Base-by-base conservation (phyloP, 345 rosid species). In the Gossypium herbaceum region DNA sequence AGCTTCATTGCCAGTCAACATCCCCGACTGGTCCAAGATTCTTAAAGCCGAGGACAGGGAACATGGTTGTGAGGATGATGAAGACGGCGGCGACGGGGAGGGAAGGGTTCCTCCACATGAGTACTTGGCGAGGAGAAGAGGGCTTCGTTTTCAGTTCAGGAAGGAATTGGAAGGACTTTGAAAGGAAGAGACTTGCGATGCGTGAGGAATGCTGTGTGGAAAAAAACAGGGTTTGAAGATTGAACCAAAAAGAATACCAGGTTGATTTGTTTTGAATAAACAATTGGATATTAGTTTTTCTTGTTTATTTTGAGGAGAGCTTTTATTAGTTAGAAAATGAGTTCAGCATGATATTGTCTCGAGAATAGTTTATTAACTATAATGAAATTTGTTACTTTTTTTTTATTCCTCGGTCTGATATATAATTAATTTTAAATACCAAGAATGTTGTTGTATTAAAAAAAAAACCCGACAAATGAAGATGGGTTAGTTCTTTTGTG, bases 21-120 rank as follows among this genome's bases (percentile, higher is more conserved):
- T 90, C 12, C 97, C 95, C 1, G 97, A 92, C 54, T 92, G 97
- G 97, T 90, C 97, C 9, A 80, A 86, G 89, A 90, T 92, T 71
- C 77, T 89, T 5, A 87, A 80, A 69, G 83, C 79, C 15, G 88
- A 82, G 48, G 76, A 85, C 60, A 74, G 68, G 29, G 77, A 79
- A 43, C 86, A 82, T 16, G 80, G 71, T 2, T 59, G 74, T 63
- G 79, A 77, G 20, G 82, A 19, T 16, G 69, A 9, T 8, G 27
- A 24, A 0, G 74, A n/a, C 2, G 63, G 5, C 10, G 80, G 72
- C 0, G 77, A 78, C 2, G 57, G 12, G 34, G 72, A 83, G 1
- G 78, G 61, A 1, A 78, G 81, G 50, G 71, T 84, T 66, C 92
- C 90, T 17, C 94, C 92, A 25, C 94, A 90, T 16, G 92, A 88